These are phyloP conservation scores for Picea sitchensis DNA, from an alignment of 75 land plant genomes.

Conservation along the genomic window DNA sequence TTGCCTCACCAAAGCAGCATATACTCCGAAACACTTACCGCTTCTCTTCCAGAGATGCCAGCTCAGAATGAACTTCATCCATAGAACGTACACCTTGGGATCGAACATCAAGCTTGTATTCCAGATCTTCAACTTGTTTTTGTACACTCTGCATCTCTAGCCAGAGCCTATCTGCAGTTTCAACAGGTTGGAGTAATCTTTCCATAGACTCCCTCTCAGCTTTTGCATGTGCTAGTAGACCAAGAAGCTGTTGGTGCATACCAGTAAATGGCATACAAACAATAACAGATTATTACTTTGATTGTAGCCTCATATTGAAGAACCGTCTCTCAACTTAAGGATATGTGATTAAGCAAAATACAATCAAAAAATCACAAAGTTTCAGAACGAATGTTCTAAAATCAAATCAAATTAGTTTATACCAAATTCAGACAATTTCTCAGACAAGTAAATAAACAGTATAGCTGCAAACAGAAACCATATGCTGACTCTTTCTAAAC, in stretches of 20 bases:
- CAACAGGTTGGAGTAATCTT: slow-evolving; percentile 54
- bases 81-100: slow-evolving; percentile 70
- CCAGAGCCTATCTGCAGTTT: slow-evolving; percentile 50
- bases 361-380: no score
- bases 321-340: no score
- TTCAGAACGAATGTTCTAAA: no score
- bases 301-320: background rate
- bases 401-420: no score
- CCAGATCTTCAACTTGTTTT: slow-evolving; percentile 59
- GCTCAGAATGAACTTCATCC: slow-evolving; percentile 72
- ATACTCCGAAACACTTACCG: slow-evolving; percentile 27
- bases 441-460: background rate
- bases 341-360: no score
- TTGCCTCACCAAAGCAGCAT: background rate
- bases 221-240: slow-evolving; percentile 74
- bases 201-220: slow-evolving; percentile 72
- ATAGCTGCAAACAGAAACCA: background rate
- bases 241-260: slow-evolving; percentile 50
- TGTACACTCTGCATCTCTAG: slow-evolving; percentile 53
- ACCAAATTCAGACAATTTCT: no score
- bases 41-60: slow-evolving; percentile 45
- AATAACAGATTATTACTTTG: background rate
- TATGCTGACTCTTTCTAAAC: background rate
- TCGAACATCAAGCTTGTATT: slow-evolving; percentile 67
- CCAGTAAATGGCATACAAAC: background rate